Evolutionary conservation across 2,329 filamentous ascomycete genomes (phyloP).

Genomic region (Aschersonia sp.): DNA sequence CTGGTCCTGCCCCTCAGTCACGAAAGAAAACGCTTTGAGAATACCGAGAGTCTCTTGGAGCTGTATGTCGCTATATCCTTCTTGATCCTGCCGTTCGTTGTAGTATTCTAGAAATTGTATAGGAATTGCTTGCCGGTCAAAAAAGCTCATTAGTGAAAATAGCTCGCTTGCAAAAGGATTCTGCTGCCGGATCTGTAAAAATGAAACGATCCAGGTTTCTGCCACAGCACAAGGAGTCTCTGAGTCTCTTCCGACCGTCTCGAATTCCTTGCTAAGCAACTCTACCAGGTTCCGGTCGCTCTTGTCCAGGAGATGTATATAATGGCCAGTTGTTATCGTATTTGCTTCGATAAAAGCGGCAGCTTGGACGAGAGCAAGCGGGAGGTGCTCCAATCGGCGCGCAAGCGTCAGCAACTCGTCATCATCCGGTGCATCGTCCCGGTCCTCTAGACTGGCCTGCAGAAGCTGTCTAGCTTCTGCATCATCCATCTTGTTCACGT

Average conservation of each 20-base stretch:
- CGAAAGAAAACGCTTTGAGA: conserved; percentile 16
- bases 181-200: conserved; percentile 12
- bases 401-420: conserved; percentile 6
- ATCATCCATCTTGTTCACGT: conserved; percentile 7
- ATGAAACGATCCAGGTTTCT: conserved; percentile 20
- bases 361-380: background rate
- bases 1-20: conserved; percentile 8
- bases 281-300: background rate
- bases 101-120: conserved; percentile 7
- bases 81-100: conserved; percentile 1
- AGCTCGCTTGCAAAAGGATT: conserved; percentile 12
- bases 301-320: background rate
- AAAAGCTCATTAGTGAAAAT: conserved; percentile 14
- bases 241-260: conserved; percentile 13
- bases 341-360: background rate
- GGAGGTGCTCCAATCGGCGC: background rate
- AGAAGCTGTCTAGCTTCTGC: conserved; percentile 13
- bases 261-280: conserved; percentile 14
- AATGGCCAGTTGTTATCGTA: background rate
- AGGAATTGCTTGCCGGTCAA: conserved; percentile 15
- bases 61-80: background rate
- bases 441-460: conserved; percentile 4
- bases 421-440: conserved; percentile 2
- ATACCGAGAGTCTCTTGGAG: conserved; percentile 8
- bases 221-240: conserved; percentile 9